phyloP scores from a whole-genome alignment of 2,329 filamentous ascomycete genomes.

The Aureobasidium melanogenum region DNA sequence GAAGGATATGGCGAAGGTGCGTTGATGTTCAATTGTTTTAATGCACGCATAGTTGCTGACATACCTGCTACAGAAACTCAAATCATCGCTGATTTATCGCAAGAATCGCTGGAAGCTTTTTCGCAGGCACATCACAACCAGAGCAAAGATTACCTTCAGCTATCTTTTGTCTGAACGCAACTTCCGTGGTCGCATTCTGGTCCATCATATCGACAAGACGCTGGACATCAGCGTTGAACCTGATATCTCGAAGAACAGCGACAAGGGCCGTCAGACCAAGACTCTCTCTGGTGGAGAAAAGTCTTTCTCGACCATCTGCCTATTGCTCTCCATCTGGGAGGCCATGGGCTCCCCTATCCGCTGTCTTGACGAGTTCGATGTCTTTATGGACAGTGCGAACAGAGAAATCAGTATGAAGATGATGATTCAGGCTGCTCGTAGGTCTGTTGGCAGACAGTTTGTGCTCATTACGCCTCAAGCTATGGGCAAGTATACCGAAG shows the following conservation, averaged over 20 bases:
- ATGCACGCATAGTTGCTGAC: not conserved
- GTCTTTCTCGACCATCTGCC: constrained; percentile 92
- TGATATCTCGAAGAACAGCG: constrained; percentile 59
- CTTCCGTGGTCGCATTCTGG: constrained; percentile 71
- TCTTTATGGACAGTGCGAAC: constrained; percentile 98
- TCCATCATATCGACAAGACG: constrained; percentile 66
- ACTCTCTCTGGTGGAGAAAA: constrained; percentile 95
- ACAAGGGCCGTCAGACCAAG: constrained; percentile 71
- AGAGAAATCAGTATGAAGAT: constrained; percentile 86
- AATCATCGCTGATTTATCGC: constrained; percentile 57
- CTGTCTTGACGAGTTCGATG: constrained; percentile 95
- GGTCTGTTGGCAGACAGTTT: constrained; percentile 84
- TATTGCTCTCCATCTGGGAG: constrained; percentile 90
- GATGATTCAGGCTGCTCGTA: constrained; percentile 79
- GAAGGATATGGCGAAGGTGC: constrained; percentile 30
- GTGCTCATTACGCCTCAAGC: constrained; percentile 93
- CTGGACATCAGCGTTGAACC: constrained; percentile 70
- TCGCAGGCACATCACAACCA: constrained; percentile 74
- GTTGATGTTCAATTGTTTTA: constrained; percentile 28
- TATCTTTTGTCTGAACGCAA: constrained; percentile 83
- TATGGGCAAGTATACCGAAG: constrained; percentile 50
- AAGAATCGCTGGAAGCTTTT: constrained; percentile 72
- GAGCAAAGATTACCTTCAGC: constrained; percentile 75
- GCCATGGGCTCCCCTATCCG: constrained; percentile 94
- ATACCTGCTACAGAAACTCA: constrained; percentile 35